Percentiles rank a stretch among this genome's conserved stretches.
phyloP scores from a whole-genome alignment of 1,284 basidiomycete species.

The Microbotryum intermedium region DNA sequence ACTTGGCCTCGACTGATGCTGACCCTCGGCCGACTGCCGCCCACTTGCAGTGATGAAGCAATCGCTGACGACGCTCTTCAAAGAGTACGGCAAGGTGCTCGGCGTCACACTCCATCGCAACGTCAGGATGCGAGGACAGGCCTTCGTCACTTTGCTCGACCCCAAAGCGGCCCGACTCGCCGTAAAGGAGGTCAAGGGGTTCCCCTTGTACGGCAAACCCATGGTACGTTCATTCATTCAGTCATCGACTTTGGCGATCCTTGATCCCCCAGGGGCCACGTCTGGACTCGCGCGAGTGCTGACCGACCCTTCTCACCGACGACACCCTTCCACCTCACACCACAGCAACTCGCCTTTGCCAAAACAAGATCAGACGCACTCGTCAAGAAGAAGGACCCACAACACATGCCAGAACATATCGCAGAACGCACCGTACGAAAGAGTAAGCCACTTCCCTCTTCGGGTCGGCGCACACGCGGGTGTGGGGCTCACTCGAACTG shows the following conservation, averaged over 20 bases:
- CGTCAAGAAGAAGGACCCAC: slow-evolving; percentile 59
- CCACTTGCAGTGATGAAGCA: slow-evolving; percentile 63
- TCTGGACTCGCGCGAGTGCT: neutral
- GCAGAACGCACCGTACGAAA: slow-evolving; percentile 64
- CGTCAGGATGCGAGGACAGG: slow-evolving; percentile 94
- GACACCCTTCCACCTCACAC: no score
- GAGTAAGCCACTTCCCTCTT: slow-evolving; percentile 48
- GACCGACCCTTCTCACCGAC: neutral
- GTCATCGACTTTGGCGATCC: neutral
- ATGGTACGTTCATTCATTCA: slow-evolving; percentile 54
- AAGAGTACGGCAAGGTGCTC: slow-evolving; percentile 81
- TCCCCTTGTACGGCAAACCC: slow-evolving; percentile 92
- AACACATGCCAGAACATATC: slow-evolving; percentile 65
- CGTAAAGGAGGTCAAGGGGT: slow-evolving; percentile 81
- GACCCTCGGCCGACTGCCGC: neutral
- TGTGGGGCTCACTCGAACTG: neutral
- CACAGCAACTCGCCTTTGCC: slow-evolving; percentile 87
- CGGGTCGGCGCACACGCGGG: neutral
- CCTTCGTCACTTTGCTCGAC: slow-evolving; percentile 85
- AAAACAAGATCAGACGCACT: slow-evolving; percentile 79
- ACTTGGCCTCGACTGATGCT: slow-evolving; percentile 1
- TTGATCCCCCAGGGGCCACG: neutral
- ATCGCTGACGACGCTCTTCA: slow-evolving; percentile 80
- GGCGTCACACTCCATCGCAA: slow-evolving; percentile 89
- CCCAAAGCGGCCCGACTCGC: slow-evolving; percentile 76